Base-by-base conservation (phyloP, 2,329 filamentous ascomycete genomes). In the Calonectria montana region DNA sequence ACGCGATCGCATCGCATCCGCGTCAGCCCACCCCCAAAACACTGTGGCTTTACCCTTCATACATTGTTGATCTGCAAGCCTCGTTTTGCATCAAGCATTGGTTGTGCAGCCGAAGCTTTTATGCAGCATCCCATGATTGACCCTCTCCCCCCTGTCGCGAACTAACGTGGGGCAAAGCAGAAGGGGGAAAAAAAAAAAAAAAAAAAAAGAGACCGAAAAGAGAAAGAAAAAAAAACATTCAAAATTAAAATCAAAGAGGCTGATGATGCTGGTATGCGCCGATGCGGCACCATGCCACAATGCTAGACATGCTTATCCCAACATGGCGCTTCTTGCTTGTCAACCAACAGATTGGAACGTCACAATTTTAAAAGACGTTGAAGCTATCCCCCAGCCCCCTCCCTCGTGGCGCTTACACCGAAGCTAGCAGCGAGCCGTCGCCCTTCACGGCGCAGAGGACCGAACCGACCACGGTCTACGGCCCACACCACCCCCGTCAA, bases 401-500 rank as follows among this genome's bases (percentile, higher is more conserved):
- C 65, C 29, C 59, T 55, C 37, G 15, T 27, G 64, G 39, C 48
- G 64, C 48, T 66, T 66, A 45, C 48, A 66, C 48, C 47, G 31
- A 43, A 31, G 37, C 48, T 41, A 45, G 16, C 37, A 50, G 12
- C 21, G 21, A 18, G 25, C 63, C 48, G 57, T 65, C 16, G 25
- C 47, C 31, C 62, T 6, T 37, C 45, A 25, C 62, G 43, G 62
- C 43, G 31, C 35, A 43, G 45, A 50, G 45, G 31, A 59, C 39
- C 41, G 66, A 69, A 35, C 41, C 67, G 61, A 57, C 50, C 61
- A 48, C 23, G 37, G 53, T 48, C 31, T 25, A 15, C 43, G 69
- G 63, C 37, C 69, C 69, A 48, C 57, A 57, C 69, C 29, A 67
- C 21, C 66, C 66, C 39, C 43, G 66, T 43, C 45, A 43, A 55